A percentile compares a stretch with the other conserved stretches of the same genome.
These are phyloP conservation scores for Dictyostelium purpureum DNA, from an alignment of 78 protist species.

Conservation along the genomic window DNA sequence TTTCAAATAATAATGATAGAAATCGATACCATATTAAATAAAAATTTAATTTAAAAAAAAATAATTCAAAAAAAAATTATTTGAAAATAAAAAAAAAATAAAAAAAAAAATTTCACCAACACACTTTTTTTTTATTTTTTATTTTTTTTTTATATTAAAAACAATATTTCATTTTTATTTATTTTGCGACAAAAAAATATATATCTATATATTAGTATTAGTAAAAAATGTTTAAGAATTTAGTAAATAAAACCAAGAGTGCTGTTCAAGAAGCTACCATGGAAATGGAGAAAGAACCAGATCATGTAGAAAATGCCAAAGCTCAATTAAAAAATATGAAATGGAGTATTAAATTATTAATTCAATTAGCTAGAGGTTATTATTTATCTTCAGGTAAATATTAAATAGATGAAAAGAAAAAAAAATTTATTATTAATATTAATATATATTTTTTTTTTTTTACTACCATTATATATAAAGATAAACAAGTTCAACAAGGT, in stretches of 20 bases:
- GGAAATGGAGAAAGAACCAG: slow-evolving; percentile 31
- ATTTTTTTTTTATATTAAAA: neutral
- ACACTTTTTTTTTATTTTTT: neutral
- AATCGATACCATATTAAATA: no score
- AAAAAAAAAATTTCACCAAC: no score
- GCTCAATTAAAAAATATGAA: slow-evolving; percentile 61
- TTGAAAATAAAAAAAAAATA: no score
- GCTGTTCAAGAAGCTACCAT: slow-evolving; percentile 13
- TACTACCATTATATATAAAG: neutral
- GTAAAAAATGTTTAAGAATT: slow-evolving; percentile 52
- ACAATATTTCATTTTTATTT: neutral
- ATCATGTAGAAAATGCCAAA: slow-evolving; percentile 11
- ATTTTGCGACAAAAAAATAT: neutral
- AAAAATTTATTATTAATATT: neutral
- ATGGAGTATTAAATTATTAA: slow-evolving; percentile 60
- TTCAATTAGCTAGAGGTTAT: slow-evolving; percentile 32
- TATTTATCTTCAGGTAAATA: slow-evolving; percentile 32
- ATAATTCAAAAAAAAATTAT: neutral
- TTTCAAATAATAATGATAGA: no score
- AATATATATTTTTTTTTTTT: neutral
- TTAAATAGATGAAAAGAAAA: neutral
- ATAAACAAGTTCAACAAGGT: slow-evolving; percentile 68
- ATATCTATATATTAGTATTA: neutral
- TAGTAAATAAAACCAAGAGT: slow-evolving; percentile 45
- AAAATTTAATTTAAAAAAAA: neutral